Evolutionary conservation across 805 yeast species (phyloP), one percentile per base, ranked within the genome.

Genomic region (Schwanniomyces pseudopolymorphus): DNA sequence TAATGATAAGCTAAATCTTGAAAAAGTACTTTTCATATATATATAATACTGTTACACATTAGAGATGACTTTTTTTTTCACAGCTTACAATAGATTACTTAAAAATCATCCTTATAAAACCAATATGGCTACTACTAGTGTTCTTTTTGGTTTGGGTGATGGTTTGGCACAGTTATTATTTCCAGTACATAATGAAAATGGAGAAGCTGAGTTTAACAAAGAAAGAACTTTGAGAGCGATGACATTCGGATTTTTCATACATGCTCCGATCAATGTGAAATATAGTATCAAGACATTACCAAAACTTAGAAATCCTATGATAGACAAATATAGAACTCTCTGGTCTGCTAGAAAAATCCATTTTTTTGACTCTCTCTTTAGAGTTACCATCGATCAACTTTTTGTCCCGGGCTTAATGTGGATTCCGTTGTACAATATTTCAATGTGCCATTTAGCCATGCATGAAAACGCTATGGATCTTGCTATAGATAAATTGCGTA

Each of bases 71-170:
- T 27, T 22, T 19, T 25, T 52, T 20, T 60, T 59, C 44, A 58
- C 53, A 22, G 48, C 43, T 35, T 63, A 63, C 39, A 60, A 59
- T 46, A 39, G 40, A n/a, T 44, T 63, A 16, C 64, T 81, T 38
- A 62, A 63, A 50, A 65, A 60, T 31, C 72, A 72, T 47, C 85
- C 87, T 3, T 77, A 72, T 56, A 57, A 71, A 33, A 79, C 84
- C 42, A 83, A 82, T 58, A 77, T 81, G 58, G 41, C 75, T 22
- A 69, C 79, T 43, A 79, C 85, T 1, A 85, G 85, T 21, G 27
- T 69, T 37, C 58, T 72, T 11, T 65, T 77, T 44, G 71, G 82
- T 3, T 46, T 54, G 16, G 77, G 78, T 4, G 79, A 75, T 49
- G 60, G 58, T 26, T 54, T 73, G 40, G 79, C 79, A 2, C 76